phyloP scores from a whole-genome alignment of 2,329 filamentous ascomycete species.

The Shiraia sp. region DNA sequence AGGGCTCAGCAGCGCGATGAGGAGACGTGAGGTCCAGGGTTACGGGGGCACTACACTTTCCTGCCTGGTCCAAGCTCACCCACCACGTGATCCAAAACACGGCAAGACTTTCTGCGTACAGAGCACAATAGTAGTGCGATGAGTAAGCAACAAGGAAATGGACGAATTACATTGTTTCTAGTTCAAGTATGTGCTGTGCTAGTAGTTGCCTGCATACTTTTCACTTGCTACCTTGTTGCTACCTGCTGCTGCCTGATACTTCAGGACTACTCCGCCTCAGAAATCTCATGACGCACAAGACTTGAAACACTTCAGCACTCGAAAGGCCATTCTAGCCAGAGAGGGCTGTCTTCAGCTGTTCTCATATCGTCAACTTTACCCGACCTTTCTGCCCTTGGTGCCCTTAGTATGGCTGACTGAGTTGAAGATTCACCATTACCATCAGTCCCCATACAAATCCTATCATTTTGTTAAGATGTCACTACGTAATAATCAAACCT shows the following conservation, averaged over 20 bases:
- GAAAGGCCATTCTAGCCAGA: constrained; percentile 9
- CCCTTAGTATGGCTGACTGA: too few relatives aligned
- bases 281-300: constrained; percentile 2
- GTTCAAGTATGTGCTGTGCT: constrained; percentile 6
- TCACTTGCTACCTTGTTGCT: constrained; percentile 20
- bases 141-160: constrained; percentile 16
- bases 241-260: constrained; percentile 39
- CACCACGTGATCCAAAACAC: constrained; percentile 2
- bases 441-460: too few relatives aligned
- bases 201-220: constrained; percentile 16
- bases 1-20: constrained; percentile 18
- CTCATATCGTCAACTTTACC: constrained; percentile 1
- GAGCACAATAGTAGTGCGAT: constrained; percentile 2
- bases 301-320: constrained; percentile 18
- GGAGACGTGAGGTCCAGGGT: constrained; percentile 6
- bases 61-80: not conserved
- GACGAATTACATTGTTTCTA: constrained; percentile 13
- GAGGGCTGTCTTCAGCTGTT: constrained; percentile 3
- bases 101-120: constrained; percentile 6
- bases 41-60: not conserved
- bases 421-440: too few relatives aligned
- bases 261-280: constrained; percentile 21
- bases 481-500: too few relatives aligned
- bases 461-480: too few relatives aligned
- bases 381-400: not conserved